Percentiles rank a stretch among this genome's conserved stretches.
These are phyloP conservation scores for Aureobasidium lini DNA, from an alignment of 2,329 filamentous ascomycete species.

Conservation along the genomic window DNA sequence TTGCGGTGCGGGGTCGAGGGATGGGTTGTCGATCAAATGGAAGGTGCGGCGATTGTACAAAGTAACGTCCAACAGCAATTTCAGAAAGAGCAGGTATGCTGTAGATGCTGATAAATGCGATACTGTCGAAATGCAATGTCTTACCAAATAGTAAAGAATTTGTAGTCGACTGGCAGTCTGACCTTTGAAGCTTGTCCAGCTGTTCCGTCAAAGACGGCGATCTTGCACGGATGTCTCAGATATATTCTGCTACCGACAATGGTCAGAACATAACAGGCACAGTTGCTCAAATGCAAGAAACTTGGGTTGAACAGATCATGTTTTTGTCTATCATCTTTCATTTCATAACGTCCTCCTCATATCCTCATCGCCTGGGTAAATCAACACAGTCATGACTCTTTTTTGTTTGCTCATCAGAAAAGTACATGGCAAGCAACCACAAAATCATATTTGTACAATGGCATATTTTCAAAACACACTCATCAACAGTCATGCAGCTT, in stretches of 20 bases:
- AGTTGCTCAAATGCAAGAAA: not conserved
- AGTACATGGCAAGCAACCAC: not conserved
- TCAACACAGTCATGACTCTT: constrained; percentile 6
- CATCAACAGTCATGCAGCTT: not conserved
- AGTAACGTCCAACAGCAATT: too few relatives aligned
- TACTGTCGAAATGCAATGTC: too few relatives aligned
- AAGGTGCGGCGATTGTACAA: too few relatives aligned
- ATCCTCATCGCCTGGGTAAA: not conserved
- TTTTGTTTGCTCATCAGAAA: not conserved
- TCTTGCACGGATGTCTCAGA: too few relatives aligned
- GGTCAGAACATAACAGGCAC: not conserved
- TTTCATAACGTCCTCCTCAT: not conserved
- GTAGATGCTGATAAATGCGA: too few relatives aligned
- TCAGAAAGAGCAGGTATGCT: too few relatives aligned
- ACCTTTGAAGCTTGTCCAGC: too few relatives aligned
- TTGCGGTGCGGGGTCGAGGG: too few relatives aligned
- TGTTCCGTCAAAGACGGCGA: too few relatives aligned
- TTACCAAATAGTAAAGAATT: too few relatives aligned
- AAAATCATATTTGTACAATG: constrained; percentile 9
- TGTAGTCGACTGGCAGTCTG: too few relatives aligned
- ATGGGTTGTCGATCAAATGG: not conserved
- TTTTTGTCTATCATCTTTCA: constrained; percentile 5
- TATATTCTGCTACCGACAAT: not conserved
- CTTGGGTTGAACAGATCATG: not conserved
- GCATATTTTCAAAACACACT: not conserved